A percentile compares a stretch with the other conserved stretches of the same genome.
phyloP scores from a whole-genome alignment of 208 protist species.

The Histomonas meleagridis region DNA sequence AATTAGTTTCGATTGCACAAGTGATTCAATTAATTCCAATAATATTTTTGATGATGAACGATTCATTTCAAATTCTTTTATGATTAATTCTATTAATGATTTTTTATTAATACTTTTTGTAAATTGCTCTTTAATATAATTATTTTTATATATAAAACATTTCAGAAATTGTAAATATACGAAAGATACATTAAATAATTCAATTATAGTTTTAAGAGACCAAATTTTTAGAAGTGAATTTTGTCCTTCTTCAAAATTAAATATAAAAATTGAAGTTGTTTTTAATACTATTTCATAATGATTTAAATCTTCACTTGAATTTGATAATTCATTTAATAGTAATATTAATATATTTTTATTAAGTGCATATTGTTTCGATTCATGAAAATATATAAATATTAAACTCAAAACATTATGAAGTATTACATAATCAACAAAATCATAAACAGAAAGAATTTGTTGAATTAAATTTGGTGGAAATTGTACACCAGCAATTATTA shows the following conservation, averaged over 20 bases:
- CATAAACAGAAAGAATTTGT: not conserved
- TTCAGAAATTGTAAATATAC: not conserved
- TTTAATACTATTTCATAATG: not conserved
- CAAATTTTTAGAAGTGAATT: not conserved
- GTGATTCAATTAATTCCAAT: no score
- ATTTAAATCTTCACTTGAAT: not conserved
- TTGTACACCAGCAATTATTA: not conserved
- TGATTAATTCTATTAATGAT: not conserved
- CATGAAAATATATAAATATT: not conserved
- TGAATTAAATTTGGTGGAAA: not conserved
- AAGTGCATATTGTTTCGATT: not conserved
- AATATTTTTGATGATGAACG: not conserved
- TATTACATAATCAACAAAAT: not conserved
- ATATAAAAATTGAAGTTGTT: not conserved
- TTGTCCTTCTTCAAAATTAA: constrained; percentile 17
- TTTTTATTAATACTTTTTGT: not conserved
- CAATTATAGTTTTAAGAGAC: not conserved
- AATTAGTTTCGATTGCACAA: no score
- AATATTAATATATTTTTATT: not conserved
- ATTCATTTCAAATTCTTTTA: not conserved
- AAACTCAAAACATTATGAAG: not conserved
- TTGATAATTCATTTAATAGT: not conserved
- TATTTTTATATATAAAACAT: not conserved
- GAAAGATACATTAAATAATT: not conserved
- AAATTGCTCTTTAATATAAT: not conserved